Evolutionary conservation across 306 rosid genomes (phyloP), one percentile per base, ranked within the genome.

Genomic region (Potentilla sterilis): DNA sequence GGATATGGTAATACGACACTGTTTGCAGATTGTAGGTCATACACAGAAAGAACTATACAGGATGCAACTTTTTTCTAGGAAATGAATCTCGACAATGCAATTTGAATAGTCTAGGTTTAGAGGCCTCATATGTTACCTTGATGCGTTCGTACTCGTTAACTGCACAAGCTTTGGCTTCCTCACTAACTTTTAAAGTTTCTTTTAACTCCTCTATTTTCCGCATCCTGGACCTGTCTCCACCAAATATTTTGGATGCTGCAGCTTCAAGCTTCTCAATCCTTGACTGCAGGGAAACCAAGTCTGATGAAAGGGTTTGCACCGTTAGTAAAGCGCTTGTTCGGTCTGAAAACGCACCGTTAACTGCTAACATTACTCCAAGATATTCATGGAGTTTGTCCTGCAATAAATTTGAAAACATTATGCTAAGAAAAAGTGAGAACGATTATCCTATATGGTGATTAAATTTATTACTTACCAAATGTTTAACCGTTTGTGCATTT

Each of bases 331-430:
- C 93, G 76, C 93, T 88, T 75, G 95, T 80, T 48, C 97, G 86
- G 65, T 90, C 98, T 43, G 96, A 82, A 85, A 94, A 91, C 7
- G 98, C 98, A 81, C 85, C 76, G 42, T 88, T 87, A 78, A 85
- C 90, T 41, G 97, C 93, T 80, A 94, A 79, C 88, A 90, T 82
- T 49, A 92, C 77, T 77, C 98, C 97, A 42, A 94, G 91, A 83
- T 91, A 87, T 68, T 94, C 96, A 10, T 94, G 98, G 83, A 91
- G 95, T 12, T 80, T 88, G 80, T 92, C 97, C 97, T 95, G 90
- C 81, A 80, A 82, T 34, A 49, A 47, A 62, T 41, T 58, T 59
- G n/a, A 34, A 40, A 19, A 46, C 46, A 64, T 32, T n/a, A 21
- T 41, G 48, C 16, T 6, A 57, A 37, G 40, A 37, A 5, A 37